Conservation (phyloP, 2,329 filamentous ascomycete species). For the Fusarium kyushuense region DNA sequence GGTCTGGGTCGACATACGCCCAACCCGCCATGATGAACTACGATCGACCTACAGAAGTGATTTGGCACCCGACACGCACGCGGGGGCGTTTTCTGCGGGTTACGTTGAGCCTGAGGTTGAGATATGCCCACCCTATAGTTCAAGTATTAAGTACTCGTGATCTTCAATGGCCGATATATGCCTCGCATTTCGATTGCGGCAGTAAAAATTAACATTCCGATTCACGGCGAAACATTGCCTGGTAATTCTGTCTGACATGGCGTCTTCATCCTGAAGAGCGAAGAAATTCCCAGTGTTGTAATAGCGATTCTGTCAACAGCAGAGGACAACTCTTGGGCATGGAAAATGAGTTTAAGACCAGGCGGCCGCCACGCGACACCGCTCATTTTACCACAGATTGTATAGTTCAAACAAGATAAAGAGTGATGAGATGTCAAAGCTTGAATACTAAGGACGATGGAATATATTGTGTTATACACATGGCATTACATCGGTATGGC, state of each 20-base stretch:
- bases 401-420: slow-evolving; percentile 12
- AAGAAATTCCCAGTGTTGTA: neutral
- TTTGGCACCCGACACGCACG: neutral
- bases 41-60: neutral
- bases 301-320: neutral
- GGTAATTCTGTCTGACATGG: neutral
- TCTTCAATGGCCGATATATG: neutral
- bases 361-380: neutral
- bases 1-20: slow-evolving; percentile 22
- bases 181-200: neutral
- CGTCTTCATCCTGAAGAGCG: neutral
- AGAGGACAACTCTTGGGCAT: neutral
- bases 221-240: neutral
- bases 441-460: slow-evolving; percentile 25
- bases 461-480: slow-evolving; percentile 20
- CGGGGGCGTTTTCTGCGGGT: neutral
- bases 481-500: slow-evolving; percentile 4
- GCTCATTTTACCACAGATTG: neutral
- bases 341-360: neutral
- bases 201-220: neutral
- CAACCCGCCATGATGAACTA: slow-evolving; percentile 18
- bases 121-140: neutral
- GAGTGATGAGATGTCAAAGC: slow-evolving; percentile 3
- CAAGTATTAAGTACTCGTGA: neutral
- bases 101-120: neutral